Evolutionary conservation across 140 eudicot genomes (phyloP).

Genomic region (Anethum foeniculum): DNA sequence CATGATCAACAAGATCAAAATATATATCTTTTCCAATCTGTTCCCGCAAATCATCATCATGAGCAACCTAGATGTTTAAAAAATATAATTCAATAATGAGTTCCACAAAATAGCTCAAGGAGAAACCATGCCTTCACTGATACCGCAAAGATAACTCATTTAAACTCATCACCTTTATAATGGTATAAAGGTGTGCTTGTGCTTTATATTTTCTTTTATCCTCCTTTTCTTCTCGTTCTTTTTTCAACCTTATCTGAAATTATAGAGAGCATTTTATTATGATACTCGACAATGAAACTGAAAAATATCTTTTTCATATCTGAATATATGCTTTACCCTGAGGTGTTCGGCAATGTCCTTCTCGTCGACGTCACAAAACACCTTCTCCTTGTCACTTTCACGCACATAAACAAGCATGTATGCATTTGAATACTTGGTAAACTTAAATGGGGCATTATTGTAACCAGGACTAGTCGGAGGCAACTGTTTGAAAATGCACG

Average conservation of each 20-base stretch:
- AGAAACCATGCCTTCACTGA: background rate
- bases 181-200: slow-evolving; percentile 45
- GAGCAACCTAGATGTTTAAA: slow-evolving; percentile 46
- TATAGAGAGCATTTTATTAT: background rate
- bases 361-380: slow-evolving; percentile 56
- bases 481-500: slow-evolving; percentile 34
- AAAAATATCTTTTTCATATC: background rate
- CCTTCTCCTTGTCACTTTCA: slow-evolving; percentile 54
- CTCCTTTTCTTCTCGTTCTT: slow-evolving; percentile 60
- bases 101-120: background rate
- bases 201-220: slow-evolving; percentile 52
- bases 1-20: slow-evolving; percentile 71
- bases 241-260: slow-evolving; percentile 47
- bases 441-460: slow-evolving; percentile 53
- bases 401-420: slow-evolving; percentile 70
- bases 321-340: slow-evolving; percentile 24
- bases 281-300: background rate
- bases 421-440: slow-evolving; percentile 59
- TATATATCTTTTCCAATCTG: slow-evolving; percentile 56
- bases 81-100: background rate
- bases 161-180: slow-evolving; percentile 39
- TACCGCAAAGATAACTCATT: background rate
- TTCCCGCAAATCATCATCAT: slow-evolving; percentile 48
- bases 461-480: slow-evolving; percentile 60
- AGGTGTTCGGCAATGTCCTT: slow-evolving; percentile 65